These are phyloP conservation scores for Ceratocystis eucalypticola DNA, from an alignment of 2,329 filamentous ascomycete species.

Conservation along the genomic window DNA sequence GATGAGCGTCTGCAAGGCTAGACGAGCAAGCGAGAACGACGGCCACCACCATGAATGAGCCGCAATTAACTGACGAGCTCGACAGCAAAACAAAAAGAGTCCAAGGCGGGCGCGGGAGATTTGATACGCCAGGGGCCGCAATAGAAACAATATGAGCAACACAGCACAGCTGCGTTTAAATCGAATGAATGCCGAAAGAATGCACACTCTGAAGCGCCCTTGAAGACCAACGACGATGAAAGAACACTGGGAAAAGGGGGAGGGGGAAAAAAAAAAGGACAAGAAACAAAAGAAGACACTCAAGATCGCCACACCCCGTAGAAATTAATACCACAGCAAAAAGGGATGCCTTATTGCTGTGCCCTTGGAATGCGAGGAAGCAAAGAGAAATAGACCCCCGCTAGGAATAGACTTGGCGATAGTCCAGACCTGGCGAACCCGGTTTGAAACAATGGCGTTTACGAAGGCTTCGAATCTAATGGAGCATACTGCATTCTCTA, in stretches of 20 bases:
- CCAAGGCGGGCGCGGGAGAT: background rate
- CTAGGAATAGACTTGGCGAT: background rate
- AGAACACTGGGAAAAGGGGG: background rate
- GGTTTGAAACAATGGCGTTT: slow-evolving; percentile 9
- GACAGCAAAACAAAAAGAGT: background rate
- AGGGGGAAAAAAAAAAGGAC: background rate
- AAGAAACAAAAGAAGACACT: background rate
- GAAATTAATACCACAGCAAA: background rate
- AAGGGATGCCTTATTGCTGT: background rate
- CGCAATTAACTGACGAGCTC: background rate
- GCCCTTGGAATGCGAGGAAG: background rate
- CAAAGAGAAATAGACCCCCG: background rate
- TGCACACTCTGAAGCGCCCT: background rate
- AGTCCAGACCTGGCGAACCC: background rate
- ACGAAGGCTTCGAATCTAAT: background rate
- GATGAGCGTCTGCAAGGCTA: background rate
- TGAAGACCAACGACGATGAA: background rate
- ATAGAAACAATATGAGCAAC: background rate
- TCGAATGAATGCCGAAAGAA: background rate
- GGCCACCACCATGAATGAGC: background rate
- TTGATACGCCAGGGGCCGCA: background rate
- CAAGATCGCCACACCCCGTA: background rate
- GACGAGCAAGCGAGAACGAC: background rate
- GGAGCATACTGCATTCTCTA: too few species aligned
- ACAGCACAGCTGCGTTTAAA: background rate